phyloP scores from a whole-genome alignment of 257 asterid species.

The Oldenlandia corymbosa region DNA sequence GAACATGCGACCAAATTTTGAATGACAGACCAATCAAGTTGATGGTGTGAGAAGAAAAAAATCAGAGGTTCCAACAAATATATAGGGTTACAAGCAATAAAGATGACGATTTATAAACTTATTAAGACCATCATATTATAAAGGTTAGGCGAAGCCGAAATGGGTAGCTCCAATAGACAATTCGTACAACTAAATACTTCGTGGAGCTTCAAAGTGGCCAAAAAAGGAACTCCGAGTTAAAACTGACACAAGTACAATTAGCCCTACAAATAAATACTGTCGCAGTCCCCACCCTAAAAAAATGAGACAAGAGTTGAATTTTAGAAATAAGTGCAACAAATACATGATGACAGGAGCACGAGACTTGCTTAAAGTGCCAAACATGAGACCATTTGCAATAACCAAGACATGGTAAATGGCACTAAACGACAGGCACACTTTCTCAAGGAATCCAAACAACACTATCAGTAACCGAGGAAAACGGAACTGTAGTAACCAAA shows the following conservation, averaged over 20 bases:
- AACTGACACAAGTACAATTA: neutral
- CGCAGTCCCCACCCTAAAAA: neutral
- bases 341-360: neutral
- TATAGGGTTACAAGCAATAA: neutral
- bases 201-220: neutral
- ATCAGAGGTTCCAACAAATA: neutral
- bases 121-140: no score
- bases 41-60: neutral
- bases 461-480: neutral
- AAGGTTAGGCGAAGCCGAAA: no score
- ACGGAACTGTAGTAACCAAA: neutral
- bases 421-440: neutral
- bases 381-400: neutral
- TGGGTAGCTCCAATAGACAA: neutral
- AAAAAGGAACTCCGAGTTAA: neutral
- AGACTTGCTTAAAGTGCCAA: neutral
- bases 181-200: neutral
- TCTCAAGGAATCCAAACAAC: neutral
- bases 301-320: neutral
- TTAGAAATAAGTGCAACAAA: neutral
- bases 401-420: neutral
- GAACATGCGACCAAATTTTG: slow-evolving; percentile 18
- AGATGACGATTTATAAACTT: no score
- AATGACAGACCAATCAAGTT: neutral
- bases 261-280: neutral